Evolutionary conservation across 306 rosid species (phyloP).

Genomic region (Boehmeria nivea): DNA sequence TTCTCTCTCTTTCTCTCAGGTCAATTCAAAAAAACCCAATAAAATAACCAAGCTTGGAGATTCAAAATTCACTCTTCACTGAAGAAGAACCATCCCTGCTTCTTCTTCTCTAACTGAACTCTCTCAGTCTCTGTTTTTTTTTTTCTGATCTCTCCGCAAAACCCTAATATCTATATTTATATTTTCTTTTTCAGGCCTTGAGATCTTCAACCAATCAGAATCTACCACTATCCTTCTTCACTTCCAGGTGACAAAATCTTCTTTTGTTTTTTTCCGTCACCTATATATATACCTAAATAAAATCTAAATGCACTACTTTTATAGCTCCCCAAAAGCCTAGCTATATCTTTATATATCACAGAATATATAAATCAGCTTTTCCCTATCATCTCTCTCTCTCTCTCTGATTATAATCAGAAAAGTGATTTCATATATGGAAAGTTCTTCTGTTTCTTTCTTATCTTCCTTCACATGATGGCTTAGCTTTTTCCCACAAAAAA

Average conservation of each 20-base stretch:
- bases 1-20: neutral
- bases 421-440: no score
- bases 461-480: no score
- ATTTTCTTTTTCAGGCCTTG: neutral
- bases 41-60: conserved; percentile 14
- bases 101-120: conserved; percentile 27
- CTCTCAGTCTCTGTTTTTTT: conserved; percentile 1
- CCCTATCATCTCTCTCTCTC: neutral
- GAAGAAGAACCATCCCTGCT: conserved; percentile 30
- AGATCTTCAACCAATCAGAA: conserved; percentile 9
- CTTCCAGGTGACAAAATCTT: neutral
- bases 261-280: neutral
- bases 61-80: conserved; percentile 23
- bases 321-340: no score
- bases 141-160: conserved; percentile 1
- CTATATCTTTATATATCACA: no score
- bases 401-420: no score
- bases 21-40: conserved; percentile 27
- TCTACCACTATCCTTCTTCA: conserved; percentile 5
- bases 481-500: no score
- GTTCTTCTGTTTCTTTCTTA: no score
- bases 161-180: neutral
- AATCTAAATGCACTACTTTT: no score
- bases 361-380: neutral
- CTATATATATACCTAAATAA: neutral